Conservation (phyloP, 2,329 filamentous ascomycete genomes). For the Endocalyx cinctus region DNA sequence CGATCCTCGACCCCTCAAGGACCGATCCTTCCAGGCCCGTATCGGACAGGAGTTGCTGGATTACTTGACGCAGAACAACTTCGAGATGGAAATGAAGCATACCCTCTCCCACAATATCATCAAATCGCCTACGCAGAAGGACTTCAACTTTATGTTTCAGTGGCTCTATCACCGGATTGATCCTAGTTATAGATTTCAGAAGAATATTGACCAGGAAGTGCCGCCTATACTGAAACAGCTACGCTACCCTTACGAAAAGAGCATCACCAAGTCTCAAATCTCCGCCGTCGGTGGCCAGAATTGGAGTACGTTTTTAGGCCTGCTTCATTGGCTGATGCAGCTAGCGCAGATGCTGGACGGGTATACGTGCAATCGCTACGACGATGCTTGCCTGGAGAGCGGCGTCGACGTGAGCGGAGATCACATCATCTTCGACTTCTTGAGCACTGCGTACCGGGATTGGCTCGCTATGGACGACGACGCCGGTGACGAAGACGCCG, state of each 20-base stretch:
- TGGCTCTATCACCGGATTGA: slow-evolving; percentile 97
- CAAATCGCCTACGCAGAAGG: slow-evolving; percentile 93
- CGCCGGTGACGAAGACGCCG: slow-evolving; percentile 77
- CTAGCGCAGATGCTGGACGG: slow-evolving; percentile 89
- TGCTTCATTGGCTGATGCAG: slow-evolving; percentile 99
- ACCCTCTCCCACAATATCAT: slow-evolving; percentile 85
- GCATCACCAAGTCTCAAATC: slow-evolving; percentile 94
- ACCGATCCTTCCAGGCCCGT: slow-evolving; percentile 71
- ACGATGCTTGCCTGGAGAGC: slow-evolving; percentile 82
- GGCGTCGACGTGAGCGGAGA: slow-evolving; percentile 86
- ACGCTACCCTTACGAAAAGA: slow-evolving; percentile 90
- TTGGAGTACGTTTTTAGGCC: slow-evolving; percentile 89
- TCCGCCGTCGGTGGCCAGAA: slow-evolving; percentile 94
- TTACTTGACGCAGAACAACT: slow-evolving; percentile 88
- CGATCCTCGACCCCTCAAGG: slow-evolving; percentile 82
- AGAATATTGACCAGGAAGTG: slow-evolving; percentile 92
- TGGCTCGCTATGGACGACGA: slow-evolving; percentile 94
- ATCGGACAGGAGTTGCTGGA: slow-evolving; percentile 89
- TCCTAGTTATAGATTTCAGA: slow-evolving; percentile 86
- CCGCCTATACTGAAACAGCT: slow-evolving; percentile 88
- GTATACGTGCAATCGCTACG: slow-evolving; percentile 73
- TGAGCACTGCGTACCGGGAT: slow-evolving; percentile 84
- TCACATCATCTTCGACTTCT: slow-evolving; percentile 89
- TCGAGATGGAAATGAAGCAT: slow-evolving; percentile 97
- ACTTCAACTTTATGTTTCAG: slow-evolving; percentile 97